A percentile compares a stretch with the other conserved stretches of the same genome.
Conservation (phyloP, 1,284 basidiomycete genomes). For the Fomitopsis pinicola region DNA sequence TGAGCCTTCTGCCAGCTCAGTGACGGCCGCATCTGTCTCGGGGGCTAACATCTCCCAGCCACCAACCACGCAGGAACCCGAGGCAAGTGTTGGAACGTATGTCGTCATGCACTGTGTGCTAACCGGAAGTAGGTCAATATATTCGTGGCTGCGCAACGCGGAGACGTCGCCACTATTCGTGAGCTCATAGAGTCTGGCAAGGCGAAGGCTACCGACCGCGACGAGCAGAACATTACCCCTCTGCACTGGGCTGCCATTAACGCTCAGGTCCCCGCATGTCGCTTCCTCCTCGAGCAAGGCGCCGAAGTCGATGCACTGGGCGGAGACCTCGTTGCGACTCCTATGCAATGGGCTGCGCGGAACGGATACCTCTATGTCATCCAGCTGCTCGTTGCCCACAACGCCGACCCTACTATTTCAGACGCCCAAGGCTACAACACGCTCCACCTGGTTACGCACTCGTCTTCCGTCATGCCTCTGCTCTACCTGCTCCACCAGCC, state of each 20-base stretch:
- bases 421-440: conserved; percentile 98
- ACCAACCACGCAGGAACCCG: conserved; percentile 28
- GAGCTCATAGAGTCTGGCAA: conserved; percentile 71
- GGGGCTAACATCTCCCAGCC: conserved; percentile 26
- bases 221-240: conserved; percentile 90
- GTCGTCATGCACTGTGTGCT: background rate
- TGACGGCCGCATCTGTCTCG: conserved; percentile 25
- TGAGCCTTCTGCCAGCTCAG: conserved; percentile 26
- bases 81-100: conserved; percentile 20
- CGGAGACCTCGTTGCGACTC: conserved; percentile 93
- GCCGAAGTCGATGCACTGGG: conserved; percentile 94
- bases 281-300: conserved; percentile 86
- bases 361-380: conserved; percentile 96
- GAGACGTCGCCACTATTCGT: conserved; percentile 69
- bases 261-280: conserved; percentile 76
- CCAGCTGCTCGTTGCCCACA: conserved; percentile 83
- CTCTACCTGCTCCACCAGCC: conserved; percentile 92
- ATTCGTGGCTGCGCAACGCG: conserved; percentile 85
- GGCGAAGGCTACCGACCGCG: conserved; percentile 76
- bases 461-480: conserved; percentile 90
- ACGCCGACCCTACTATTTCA: conserved; percentile 87
- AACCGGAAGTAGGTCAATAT: conserved; percentile 44
- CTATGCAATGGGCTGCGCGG: conserved; percentile 96
- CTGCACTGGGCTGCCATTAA: conserved; percentile 98
- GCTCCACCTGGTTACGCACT: conserved; percentile 93